phyloP scores from a whole-genome alignment of 208 protist species.

The Trypanosoma platydactyli region DNA sequence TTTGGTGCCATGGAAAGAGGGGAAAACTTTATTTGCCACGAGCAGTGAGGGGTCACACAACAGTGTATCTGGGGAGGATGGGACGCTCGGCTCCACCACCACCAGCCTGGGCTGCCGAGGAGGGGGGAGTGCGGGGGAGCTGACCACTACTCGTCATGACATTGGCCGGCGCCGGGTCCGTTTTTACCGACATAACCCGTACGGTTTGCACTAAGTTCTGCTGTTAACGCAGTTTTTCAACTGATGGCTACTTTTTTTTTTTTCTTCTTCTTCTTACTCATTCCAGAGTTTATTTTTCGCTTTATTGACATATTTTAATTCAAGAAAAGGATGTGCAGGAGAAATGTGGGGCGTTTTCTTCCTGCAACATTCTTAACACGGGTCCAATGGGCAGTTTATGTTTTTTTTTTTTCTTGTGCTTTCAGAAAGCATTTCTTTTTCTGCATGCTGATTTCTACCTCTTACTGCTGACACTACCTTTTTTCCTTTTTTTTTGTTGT shows the following conservation, averaged over 20 bases:
- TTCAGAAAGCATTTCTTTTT: conserved; percentile 6
- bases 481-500: conserved; percentile 12
- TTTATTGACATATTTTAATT: too few relatives aligned
- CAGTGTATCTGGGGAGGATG: conserved; percentile 3
- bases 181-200: conserved; percentile 15
- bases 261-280: too few relatives aligned
- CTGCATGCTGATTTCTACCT: not conserved
- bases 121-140: not conserved
- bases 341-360: too few relatives aligned
- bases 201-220: not conserved
- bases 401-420: conserved; percentile 19
- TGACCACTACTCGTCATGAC: not conserved
- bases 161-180: not conserved
- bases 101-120: too few relatives aligned
- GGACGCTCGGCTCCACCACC: not conserved
- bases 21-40: not conserved
- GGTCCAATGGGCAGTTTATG: not conserved
- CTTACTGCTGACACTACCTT: not conserved
- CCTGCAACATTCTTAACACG: too few relatives aligned
- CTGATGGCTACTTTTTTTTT: too few relatives aligned
- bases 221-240: too few relatives aligned
- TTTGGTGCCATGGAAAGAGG: too few relatives aligned
- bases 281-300: too few relatives aligned
- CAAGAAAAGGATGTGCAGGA: too few relatives aligned
- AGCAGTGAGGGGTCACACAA: conserved; percentile 3